These are phyloP conservation scores for Syncephalastrum racemosum DNA, from an alignment of 371 early-diverging fungal species.

Conservation along the genomic window DNA sequence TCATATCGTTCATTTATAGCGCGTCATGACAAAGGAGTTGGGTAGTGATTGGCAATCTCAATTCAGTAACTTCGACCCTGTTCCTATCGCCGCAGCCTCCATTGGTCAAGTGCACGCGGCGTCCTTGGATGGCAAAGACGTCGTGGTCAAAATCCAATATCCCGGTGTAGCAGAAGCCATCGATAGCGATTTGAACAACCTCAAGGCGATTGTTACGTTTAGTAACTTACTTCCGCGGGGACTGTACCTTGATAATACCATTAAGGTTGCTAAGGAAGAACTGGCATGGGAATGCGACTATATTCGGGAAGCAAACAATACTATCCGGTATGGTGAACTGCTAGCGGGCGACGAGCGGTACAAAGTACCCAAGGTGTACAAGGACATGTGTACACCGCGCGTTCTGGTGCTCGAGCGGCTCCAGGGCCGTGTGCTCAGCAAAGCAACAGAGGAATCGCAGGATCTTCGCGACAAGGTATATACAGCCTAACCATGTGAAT, in stretches of 20 bases:
- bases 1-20: conserved; percentile 22
- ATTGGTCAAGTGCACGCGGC: conserved; percentile 96
- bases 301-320: conserved; percentile 80
- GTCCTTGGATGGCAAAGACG: conserved; percentile 50
- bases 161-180: conserved; percentile 92
- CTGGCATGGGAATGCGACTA: conserved; percentile 97
- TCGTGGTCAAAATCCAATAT: conserved; percentile 96
- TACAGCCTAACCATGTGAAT: neutral
- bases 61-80: conserved; percentile 69
- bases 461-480: conserved; percentile 65
- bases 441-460: conserved; percentile 66
- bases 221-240: conserved; percentile 89
- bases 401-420: conserved; percentile 85
- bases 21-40: conserved; percentile 70
- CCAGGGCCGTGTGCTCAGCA: conserved; percentile 72
- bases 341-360: conserved; percentile 65
- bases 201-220: conserved; percentile 78
- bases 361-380: conserved; percentile 74
- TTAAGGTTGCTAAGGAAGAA: conserved; percentile 87
- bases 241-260: conserved; percentile 94
- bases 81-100: conserved; percentile 94
- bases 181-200: conserved; percentile 84
- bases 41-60: conserved; percentile 77
- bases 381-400: conserved; percentile 67
- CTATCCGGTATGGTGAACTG: conserved; percentile 64